These are phyloP conservation scores for Verbascum thapsus DNA, from an alignment of 257 asterid genomes.

Conservation along the genomic window DNA sequence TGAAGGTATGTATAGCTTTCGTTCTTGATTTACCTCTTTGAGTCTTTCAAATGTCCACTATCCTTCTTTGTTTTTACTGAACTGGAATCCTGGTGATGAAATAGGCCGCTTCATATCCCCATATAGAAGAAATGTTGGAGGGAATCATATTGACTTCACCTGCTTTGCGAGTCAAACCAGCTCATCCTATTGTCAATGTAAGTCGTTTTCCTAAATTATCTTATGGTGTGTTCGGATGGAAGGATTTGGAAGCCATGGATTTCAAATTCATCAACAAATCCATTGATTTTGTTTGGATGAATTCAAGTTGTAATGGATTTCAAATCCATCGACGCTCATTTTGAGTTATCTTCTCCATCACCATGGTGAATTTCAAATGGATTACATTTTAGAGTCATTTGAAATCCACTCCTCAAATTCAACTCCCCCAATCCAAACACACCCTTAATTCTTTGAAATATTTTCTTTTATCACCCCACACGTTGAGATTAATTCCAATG, in stretches of 20 bases:
- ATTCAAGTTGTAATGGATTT: no score
- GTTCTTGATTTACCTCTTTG: background rate
- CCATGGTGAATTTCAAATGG: no score
- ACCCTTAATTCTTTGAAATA: constrained; percentile 19
- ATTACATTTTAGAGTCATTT: no score
- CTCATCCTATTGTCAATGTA: constrained; percentile 95
- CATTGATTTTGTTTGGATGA: no score
- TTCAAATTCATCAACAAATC: no score
- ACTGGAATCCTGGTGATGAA: constrained; percentile 26
- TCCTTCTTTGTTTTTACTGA: constrained; percentile 12
- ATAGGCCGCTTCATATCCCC: constrained; percentile 85
- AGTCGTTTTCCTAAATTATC: constrained; percentile 35
- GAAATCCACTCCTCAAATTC: no score
- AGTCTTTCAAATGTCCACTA: background rate
- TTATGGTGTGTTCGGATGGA: no score
- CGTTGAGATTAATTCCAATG: background rate
- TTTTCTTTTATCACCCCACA: background rate
- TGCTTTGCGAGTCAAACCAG: constrained; percentile 96
- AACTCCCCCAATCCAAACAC: no score
- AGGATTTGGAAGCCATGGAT: no score
- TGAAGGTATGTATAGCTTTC: constrained; percentile 74
- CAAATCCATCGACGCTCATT: no score
- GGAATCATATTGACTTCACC: constrained; percentile 97
- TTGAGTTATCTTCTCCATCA: no score
- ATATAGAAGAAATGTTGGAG: constrained; percentile 77